phyloP scores from a whole-genome alignment of 2,329 filamentous ascomycete genomes.

The Davidsoniella eucalypti region DNA sequence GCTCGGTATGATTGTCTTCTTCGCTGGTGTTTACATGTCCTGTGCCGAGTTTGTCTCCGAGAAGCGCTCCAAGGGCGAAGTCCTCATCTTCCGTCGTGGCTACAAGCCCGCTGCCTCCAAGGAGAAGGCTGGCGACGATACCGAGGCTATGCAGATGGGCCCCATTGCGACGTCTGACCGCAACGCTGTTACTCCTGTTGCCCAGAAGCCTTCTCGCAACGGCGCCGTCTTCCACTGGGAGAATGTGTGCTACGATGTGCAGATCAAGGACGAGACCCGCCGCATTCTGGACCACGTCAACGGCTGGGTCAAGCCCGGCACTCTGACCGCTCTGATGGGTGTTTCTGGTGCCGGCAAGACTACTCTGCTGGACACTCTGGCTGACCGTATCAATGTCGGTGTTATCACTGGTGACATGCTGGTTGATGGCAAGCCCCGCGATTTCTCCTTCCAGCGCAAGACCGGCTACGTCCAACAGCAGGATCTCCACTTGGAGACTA shows the following conservation, averaged over 20 bases:
- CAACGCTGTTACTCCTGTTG: constrained; percentile 16
- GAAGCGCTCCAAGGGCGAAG: constrained; percentile 59
- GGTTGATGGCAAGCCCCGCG: constrained; percentile 41
- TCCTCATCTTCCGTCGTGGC: constrained; percentile 59
- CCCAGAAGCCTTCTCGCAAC: constrained; percentile 22
- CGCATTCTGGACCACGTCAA: constrained; percentile 62
- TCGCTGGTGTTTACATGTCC: constrained; percentile 44
- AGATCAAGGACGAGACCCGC: constrained; percentile 60
- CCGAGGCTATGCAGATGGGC: constrained; percentile 35
- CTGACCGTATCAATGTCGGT: constrained; percentile 38
- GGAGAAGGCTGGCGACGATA: constrained; percentile 46
- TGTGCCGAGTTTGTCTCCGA: constrained; percentile 48
- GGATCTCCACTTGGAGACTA: constrained; percentile 71
- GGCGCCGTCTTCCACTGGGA: constrained; percentile 71
- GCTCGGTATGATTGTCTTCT: constrained; percentile 45
- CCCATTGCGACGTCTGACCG: constrained; percentile 30
- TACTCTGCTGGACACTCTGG: constrained; percentile 26
- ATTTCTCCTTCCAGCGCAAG: constrained; percentile 44
- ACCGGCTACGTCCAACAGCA: constrained; percentile 68
- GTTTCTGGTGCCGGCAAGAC: constrained; percentile 33
- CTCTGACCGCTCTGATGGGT: constrained; percentile 62
- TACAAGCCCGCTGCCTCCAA: constrained; percentile 40
- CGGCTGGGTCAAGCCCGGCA: constrained; percentile 83
- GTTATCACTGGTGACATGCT: constrained; percentile 51
- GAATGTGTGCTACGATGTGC: constrained; percentile 59